Conservation (phyloP, 768 basidiomycete species). For the Cyclocybe cylindracea region DNA sequence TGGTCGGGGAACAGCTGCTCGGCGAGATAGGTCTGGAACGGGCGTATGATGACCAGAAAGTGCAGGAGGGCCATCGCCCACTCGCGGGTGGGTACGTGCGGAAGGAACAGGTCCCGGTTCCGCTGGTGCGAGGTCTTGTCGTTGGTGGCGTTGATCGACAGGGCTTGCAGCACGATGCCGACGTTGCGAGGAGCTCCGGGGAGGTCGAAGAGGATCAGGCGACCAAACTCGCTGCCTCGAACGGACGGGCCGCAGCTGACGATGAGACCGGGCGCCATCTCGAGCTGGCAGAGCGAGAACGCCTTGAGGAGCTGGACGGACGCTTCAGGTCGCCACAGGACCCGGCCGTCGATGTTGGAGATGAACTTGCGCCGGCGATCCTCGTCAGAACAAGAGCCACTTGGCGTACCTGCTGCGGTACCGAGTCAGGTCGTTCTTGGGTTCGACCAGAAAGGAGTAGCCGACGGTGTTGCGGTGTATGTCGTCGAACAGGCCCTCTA, state of each 20-base stretch:
- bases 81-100: neutral
- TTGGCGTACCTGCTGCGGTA: neutral
- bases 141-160: neutral
- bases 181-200: too few species aligned
- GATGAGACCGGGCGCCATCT: too few species aligned
- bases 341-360: too few species aligned
- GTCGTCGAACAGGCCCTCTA: conserved; percentile 13
- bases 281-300: too few species aligned
- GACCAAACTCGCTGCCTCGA: too few species aligned
- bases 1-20: neutral
- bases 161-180: too few species aligned
- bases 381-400: conserved; percentile 10
- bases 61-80: neutral
- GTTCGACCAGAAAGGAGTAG: conserved; percentile 12
- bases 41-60: conserved; percentile 3
- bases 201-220: too few species aligned
- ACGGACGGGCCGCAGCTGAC: too few species aligned
- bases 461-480: neutral
- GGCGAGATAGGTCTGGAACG: conserved; percentile 7
- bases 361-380: neutral
- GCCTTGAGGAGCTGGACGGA: neutral
- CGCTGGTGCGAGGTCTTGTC: conserved; percentile 9
- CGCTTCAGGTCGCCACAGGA: neutral
- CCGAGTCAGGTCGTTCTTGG: neutral
- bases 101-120: neutral